Evolutionary conservation across 1,139 yeast species (phyloP).

Genomic region (Pichia sp.): DNA sequence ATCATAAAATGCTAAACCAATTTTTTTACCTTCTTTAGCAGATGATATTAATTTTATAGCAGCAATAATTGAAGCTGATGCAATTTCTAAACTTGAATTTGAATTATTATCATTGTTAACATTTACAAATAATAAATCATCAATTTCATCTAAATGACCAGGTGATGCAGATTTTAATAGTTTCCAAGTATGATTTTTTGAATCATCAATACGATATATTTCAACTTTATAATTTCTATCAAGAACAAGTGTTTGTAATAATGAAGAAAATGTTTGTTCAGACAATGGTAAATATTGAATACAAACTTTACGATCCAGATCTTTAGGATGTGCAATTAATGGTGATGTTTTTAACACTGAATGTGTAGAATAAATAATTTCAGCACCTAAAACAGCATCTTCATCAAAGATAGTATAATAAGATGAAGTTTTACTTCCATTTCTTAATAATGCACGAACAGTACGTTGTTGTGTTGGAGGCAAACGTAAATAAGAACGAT

Average conservation of each 20-base stretch:
- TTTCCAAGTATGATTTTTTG: constrained; percentile 43
- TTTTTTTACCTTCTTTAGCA: constrained; percentile 40
- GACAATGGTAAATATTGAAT: constrained; percentile 72
- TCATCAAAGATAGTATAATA: constrained; percentile 65
- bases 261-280: constrained; percentile 60
- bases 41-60: constrained; percentile 52
- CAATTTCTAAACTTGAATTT: constrained; percentile 39
- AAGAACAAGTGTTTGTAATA: constrained; percentile 60
- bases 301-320: constrained; percentile 15
- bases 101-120: constrained; percentile 28
- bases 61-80: constrained; percentile 62
- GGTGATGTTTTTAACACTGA: constrained; percentile 64
- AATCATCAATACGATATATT: constrained; percentile 41
- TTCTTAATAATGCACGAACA: constrained; percentile 12
- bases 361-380: constrained; percentile 71
- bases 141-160: constrained; percentile 81
- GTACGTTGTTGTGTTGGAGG: constrained; percentile 11
- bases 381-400: constrained; percentile 81
- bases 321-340: constrained; percentile 29
- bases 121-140: constrained; percentile 39
- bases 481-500: constrained; percentile 13
- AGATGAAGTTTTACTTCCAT: constrained; percentile 10
- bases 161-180: constrained; percentile 70
- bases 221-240: constrained; percentile 75
- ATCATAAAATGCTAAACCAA: constrained; percentile 82